Conservation (phyloP, 2,329 filamentous ascomycete genomes). For the Stemphylium beticola region DNA sequence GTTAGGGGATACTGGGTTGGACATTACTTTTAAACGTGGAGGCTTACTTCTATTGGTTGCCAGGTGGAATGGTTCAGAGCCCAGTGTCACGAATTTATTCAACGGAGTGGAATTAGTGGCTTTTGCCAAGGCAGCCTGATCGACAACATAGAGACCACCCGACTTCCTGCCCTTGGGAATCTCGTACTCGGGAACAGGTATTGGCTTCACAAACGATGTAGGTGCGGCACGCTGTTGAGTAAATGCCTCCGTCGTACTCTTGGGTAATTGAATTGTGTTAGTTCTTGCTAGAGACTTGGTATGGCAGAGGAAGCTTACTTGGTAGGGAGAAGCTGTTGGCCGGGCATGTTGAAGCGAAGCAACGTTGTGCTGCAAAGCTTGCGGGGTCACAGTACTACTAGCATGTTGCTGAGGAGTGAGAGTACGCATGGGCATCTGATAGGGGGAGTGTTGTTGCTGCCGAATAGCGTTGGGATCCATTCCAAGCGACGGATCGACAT, state of each 20-base stretch:
- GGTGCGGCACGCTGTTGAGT: constrained; percentile 28
- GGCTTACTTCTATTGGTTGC: constrained; percentile 54
- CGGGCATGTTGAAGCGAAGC: constrained; percentile 25
- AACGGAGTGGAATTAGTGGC: constrained; percentile 54
- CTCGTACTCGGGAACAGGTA: constrained; percentile 39
- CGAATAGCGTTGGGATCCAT: constrained; percentile 32
- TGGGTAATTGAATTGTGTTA: constrained; percentile 34
- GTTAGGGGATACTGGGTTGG: constrained; percentile 25
- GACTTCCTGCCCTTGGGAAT: constrained; percentile 44
- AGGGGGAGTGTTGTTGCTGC: constrained; percentile 43
- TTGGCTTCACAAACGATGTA: constrained; percentile 24
- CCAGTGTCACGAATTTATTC: constrained; percentile 53
- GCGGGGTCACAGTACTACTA: constrained; percentile 38
- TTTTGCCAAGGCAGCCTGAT: constrained; percentile 50
- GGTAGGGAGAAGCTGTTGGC: constrained; percentile 32
- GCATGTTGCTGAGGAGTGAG: constrained; percentile 31
- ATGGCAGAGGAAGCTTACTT: constrained; percentile 30
- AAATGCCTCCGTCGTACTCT: constrained; percentile 36
- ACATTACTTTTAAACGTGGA: constrained; percentile 1
- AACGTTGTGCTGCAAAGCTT: constrained; percentile 37
- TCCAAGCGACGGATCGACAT: constrained; percentile 37
- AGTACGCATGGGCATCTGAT: constrained; percentile 33
- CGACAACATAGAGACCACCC: constrained; percentile 52
- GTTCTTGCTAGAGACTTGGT: neutral
- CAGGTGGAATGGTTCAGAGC: constrained; percentile 50